Base-by-base conservation (phyloP, 805 yeast genomes). In the Naumovozyma castellii region DNA sequence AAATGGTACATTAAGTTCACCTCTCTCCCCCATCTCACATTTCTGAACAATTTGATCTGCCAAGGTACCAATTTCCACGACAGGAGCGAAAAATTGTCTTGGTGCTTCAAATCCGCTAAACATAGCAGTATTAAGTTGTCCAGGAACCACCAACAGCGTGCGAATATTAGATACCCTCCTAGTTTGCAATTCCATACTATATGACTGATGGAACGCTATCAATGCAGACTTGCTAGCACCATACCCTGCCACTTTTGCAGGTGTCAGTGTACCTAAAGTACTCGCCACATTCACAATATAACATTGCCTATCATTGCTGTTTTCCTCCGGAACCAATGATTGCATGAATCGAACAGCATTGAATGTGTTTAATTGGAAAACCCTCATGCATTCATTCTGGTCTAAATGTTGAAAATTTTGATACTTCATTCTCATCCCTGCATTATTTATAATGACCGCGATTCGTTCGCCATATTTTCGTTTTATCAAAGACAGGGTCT, bases 161-260 rank as follows among this genome's bases (percentile, higher is more conserved):
- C 83, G 73, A 28, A 84, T 73, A 6, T 84, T 79, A 2, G 61
- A 50, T 2, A 61, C 57, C 34, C 61, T 62, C 28, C 69, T 50
- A 5, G 69, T 60, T 0, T 76, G 73, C 1, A 80, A 52, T 58
- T 88, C 96, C 49, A 76, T 80, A 0, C 85, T 76, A 28, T 84
- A 65, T 0, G 92, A 78, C 57, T 87, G 95, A 53, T 86, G 95
- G 10, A 87, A 59, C 1, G 94, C 87, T 35, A 86, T 73, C 13
- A 84, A 57, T 0, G 94, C 92, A 0, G 95, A 81, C 56, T 88
- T 88, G 4, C 92, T 75, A 0, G 95, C 90, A 0, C 94, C 94
- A 54, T 88, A 88, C 0, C 80, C 82, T 34, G 80, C 79, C 10
- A 67, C 70, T 36, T 82, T 69, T 3, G 92, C 85, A 0, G 96